Evolutionary conservation across 2,329 filamentous ascomycete species (phyloP), one percentile per base, ranked within the genome.

Genomic region (Phialophora tarda): DNA sequence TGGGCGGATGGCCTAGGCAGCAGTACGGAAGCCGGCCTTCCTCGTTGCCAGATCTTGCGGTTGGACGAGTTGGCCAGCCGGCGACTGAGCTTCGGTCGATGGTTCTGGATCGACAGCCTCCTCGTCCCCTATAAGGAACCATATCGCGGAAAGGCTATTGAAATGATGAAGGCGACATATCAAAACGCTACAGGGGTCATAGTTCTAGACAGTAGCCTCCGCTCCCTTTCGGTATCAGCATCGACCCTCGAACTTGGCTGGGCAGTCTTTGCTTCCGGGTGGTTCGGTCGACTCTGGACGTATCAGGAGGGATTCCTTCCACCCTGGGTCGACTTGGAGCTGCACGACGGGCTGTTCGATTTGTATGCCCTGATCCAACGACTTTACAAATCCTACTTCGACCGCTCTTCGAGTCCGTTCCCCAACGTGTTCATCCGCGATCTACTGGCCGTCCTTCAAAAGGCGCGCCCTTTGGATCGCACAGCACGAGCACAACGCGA

Each of bases 341-440:
- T 44, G 8, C 38, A 44, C 14, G 38, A 44, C 17, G 38, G 38
- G 21, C 17, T 44, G 17, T 7, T 44, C 14, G 38, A 44, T 44
- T 6, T 44, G 38, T 44, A 44, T 17, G 38, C 17, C 14, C 38
- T 44, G 38, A 44, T 44, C 17, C 38, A 44, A 44, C 38, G 17
- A 44, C 38, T 44, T 7, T 44, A 44, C 38, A 44, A 21, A n/a
- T 44, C 38, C 38, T 44, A 44, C 17, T 44, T 44, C 38, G 38
- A 44, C 38, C 38, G 3, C 38, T 44, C 38, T 17, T 17, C 4
- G 14, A 44, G 38, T 44, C 38, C 38, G 17, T 48, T 58, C 12
- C 54, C 34, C 6, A 47, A 44, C 23, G 53, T 59, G 14, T 48
- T 64, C 32, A 24, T 58, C 32, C 62, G 54, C 30, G 62, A 50